Percentiles rank a stretch among this genome's conserved stretches.
phyloP scores from a whole-genome alignment of 176 grass and related monocot species.

The Aegilops bicornis region DNA sequence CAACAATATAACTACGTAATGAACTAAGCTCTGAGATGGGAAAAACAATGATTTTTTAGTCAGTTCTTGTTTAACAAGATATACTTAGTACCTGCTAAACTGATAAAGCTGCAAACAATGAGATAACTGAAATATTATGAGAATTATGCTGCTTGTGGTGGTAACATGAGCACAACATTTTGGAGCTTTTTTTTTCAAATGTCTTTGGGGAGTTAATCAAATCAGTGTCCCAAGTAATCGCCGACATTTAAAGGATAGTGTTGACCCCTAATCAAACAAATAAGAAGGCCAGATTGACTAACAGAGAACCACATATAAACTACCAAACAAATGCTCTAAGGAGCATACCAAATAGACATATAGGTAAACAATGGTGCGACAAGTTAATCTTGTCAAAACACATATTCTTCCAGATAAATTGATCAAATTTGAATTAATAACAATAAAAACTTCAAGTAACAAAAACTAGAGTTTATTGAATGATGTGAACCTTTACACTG shows the following conservation, averaged over 20 bases:
- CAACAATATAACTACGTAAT: neutral
- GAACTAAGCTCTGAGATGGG: neutral
- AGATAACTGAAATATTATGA: neutral
- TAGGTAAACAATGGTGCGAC: neutral
- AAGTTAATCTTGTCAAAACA: slow-evolving; percentile 15
- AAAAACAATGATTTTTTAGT: neutral
- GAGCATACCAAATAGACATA: neutral
- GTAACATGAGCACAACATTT: neutral
- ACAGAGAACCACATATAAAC: neutral
- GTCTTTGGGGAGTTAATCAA: neutral
- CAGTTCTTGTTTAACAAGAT: neutral
- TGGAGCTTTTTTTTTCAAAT: neutral
- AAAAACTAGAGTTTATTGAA: neutral
- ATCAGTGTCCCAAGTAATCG: neutral
- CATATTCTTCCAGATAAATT: slow-evolving; percentile 14
- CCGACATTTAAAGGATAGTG: neutral
- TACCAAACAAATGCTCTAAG: neutral
- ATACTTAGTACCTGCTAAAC: neutral
- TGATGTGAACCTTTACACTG: slow-evolving; percentile 71
- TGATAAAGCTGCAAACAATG: neutral
- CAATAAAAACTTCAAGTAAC: slow-evolving; percentile 18
- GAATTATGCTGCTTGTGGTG: neutral
- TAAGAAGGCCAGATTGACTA: neutral
- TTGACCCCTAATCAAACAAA: neutral
- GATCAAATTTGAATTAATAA: neutral